These are phyloP conservation scores for Diaporthe amygdali DNA, from an alignment of 2,329 filamentous ascomycete species.

Conservation along the genomic window DNA sequence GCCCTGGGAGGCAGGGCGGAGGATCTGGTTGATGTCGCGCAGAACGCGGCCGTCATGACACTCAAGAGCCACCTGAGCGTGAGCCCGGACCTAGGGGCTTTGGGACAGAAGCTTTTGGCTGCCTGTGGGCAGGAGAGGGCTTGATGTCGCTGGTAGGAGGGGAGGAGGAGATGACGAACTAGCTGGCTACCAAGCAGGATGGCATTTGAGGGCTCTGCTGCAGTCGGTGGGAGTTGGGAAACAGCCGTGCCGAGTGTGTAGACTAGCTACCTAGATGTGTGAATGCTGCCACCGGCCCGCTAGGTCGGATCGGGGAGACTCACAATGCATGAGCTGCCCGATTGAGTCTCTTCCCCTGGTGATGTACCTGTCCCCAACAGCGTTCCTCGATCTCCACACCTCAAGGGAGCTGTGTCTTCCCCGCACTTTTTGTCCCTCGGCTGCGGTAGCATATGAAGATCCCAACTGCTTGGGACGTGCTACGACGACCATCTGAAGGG, in stretches of 20 bases:
- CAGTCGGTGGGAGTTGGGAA: too few relatives aligned
- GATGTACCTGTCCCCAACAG: neutral
- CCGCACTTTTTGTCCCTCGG: slow-evolving; percentile 15
- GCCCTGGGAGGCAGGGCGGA: slow-evolving; percentile 61
- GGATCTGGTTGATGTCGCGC: slow-evolving; percentile 77
- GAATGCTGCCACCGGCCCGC: neutral
- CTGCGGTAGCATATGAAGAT: slow-evolving; percentile 6
- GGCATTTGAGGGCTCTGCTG: too few relatives aligned
- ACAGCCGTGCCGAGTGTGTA: too few relatives aligned
- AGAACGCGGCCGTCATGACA: slow-evolving; percentile 80
- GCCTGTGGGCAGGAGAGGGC: slow-evolving; percentile 48
- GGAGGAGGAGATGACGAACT: neutral
- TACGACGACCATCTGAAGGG: neutral
- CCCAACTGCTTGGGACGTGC: neutral
- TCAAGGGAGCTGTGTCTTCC: neutral
- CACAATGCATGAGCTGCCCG: neutral
- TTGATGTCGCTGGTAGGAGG: neutral
- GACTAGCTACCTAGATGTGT: too few relatives aligned
- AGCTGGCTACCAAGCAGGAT: neutral
- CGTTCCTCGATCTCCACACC: neutral
- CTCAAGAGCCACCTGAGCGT: slow-evolving; percentile 79
- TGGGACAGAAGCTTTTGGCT: slow-evolving; percentile 46
- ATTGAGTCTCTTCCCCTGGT: neutral
- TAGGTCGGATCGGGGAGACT: neutral
- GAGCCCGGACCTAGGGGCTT: slow-evolving; percentile 56